Evolutionary conservation across 345 rosid species (phyloP).

Genomic region (Salix dunnii): DNA sequence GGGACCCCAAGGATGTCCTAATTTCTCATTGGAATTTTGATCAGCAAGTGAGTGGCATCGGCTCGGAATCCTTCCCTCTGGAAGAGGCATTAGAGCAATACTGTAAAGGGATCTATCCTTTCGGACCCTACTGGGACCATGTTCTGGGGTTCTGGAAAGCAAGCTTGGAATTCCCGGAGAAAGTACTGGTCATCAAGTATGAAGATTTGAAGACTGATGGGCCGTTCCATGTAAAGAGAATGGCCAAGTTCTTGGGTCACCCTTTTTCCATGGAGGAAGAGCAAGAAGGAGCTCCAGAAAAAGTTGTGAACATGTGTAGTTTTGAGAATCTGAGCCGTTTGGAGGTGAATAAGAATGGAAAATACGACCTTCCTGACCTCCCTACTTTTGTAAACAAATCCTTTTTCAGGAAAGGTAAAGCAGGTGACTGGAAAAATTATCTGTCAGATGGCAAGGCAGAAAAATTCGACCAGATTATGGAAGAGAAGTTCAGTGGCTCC

Average conservation of each 20-base stretch:
- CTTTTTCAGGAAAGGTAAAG: neutral
- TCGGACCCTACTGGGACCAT: neutral
- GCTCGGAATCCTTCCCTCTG: neutral
- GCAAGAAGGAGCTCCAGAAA: neutral
- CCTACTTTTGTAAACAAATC: neutral
- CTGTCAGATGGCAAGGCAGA: neutral
- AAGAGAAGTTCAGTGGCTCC: neutral
- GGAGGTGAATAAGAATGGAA: conserved; percentile 2
- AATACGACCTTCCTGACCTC: neutral
- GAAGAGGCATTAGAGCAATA: conserved; percentile 3
- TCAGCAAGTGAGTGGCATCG: neutral
- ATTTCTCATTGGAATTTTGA: neutral
- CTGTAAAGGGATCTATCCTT: neutral
- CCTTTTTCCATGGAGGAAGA: neutral
- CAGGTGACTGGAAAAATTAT: conserved; percentile 5
- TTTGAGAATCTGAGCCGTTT: conserved; percentile 9
- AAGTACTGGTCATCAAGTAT: neutral
- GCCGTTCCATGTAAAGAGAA: neutral
- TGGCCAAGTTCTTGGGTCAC: conserved; percentile 6
- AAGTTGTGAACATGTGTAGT: neutral
- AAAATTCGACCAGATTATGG: neutral
- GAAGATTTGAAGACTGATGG: conserved; percentile 6
- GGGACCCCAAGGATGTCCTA: neutral
- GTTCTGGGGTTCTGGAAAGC: conserved; percentile 11
- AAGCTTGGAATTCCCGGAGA: conserved; percentile 2